These are phyloP conservation scores for Vitis rotundifolia DNA, from an alignment of 164 flowering plant species.

Conservation along the genomic window DNA sequence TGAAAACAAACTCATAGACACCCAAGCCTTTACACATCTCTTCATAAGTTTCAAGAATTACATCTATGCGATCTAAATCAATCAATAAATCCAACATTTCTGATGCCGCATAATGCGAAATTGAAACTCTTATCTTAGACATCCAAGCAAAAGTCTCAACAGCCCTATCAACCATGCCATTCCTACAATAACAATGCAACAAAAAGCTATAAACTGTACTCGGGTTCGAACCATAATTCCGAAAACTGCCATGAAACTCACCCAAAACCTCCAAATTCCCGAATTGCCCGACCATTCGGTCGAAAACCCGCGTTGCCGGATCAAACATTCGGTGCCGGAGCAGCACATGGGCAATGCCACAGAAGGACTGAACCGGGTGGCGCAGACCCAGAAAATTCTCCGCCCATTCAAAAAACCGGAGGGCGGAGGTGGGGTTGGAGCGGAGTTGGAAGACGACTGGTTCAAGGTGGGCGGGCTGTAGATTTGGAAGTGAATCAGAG, in stretches of 20 bases:
- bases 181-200: constrained; percentile 30
- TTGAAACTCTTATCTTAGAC: constrained; percentile 20
- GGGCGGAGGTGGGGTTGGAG: too few relatives aligned
- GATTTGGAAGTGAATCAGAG: too few relatives aligned
- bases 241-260: constrained; percentile 26
- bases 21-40: constrained; percentile 17
- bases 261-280: constrained; percentile 22
- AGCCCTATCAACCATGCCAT: constrained; percentile 32
- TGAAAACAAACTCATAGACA: constrained; percentile 35
- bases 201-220: constrained; percentile 38
- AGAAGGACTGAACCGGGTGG: constrained; percentile 23
- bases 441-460: too few relatives aligned
- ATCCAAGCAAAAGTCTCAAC: constrained; percentile 21
- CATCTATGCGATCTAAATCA: constrained; percentile 21
- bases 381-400: too few relatives aligned
- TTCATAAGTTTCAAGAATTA: constrained; percentile 21
- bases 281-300: constrained; percentile 25
- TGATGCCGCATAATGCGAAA: constrained; percentile 25
- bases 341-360: constrained; percentile 33
- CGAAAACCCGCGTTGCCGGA: constrained; percentile 31
- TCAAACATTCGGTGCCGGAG: constrained; percentile 31
- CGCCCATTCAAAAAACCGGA: too few relatives aligned
- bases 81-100: constrained; percentile 32
- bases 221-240: constrained; percentile 20
- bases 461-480: too few relatives aligned